phyloP scores from a whole-genome alignment of 2,329 filamentous ascomycete genomes.

The Cordyceps sp. region DNA sequence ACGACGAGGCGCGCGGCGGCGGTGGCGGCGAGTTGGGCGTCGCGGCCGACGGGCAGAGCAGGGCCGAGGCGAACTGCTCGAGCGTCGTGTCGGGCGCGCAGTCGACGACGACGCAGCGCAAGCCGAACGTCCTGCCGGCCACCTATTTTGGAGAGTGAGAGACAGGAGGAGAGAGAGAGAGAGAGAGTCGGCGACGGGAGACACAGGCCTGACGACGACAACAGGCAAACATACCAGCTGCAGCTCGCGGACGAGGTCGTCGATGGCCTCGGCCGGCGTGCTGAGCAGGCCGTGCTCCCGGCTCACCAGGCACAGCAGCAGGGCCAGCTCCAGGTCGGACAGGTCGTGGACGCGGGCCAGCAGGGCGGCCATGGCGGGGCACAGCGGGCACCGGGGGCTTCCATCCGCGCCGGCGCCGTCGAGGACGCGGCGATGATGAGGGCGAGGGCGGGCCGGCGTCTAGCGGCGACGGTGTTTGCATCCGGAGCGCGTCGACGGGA shows the following conservation, averaged over 20 bases:
- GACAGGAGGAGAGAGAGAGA: background rate
- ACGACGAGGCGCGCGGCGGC: conserved; percentile 10
- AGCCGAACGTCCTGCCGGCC: conserved; percentile 52
- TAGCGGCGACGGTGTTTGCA: too few relatives aligned
- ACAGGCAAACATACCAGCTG: conserved; percentile 49
- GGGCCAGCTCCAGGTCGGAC: conserved; percentile 75
- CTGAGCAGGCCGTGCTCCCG: conserved; percentile 82
- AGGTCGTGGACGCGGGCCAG: conserved; percentile 58
- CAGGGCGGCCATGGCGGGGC: conserved; percentile 43
- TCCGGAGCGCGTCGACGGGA: too few relatives aligned
- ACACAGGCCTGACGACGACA: too few relatives aligned
- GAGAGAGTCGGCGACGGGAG: background rate
- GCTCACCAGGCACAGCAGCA: conserved; percentile 64
- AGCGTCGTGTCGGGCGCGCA: conserved; percentile 60
- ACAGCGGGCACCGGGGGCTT: too few relatives aligned
- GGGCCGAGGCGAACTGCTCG: conserved; percentile 61
- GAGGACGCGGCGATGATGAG: too few relatives aligned
- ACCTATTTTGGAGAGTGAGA: conserved; percentile 39
- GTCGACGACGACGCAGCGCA: conserved; percentile 52
- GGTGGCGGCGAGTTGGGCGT: background rate
- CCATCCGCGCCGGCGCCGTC: too few relatives aligned
- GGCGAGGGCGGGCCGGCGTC: too few relatives aligned
- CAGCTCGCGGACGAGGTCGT: conserved; percentile 58
- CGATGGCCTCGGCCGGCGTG: conserved; percentile 43
- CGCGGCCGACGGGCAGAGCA: conserved; percentile 29